Evolutionary conservation across 2,329 filamentous ascomycete species (phyloP), one percentile per base, ranked within the genome.

Genomic region (Penicillium crustosum): DNA sequence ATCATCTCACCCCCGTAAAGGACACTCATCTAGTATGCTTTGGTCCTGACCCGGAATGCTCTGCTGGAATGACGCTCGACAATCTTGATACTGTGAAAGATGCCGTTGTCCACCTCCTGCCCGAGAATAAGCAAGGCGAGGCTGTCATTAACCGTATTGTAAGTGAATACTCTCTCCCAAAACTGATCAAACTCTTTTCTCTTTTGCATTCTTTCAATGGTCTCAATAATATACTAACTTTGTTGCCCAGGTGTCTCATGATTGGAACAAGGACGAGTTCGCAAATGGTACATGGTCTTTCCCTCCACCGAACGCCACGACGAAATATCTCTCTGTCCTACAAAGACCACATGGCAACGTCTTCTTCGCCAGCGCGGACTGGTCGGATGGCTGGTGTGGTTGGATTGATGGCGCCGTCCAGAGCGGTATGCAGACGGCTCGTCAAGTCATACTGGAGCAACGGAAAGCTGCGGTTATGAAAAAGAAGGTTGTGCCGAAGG

Each of bases 361-460:
- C 7, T n/a, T 67, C 15, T 68, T 75, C 55, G 73, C 72, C 4
- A 70, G 61, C 49, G 67, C 68, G 8, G 73, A 75, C 53, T 75
- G 72, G 71, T 69, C 73, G 3, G 57, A 63, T 50, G 70, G 70
- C 1, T 75, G 72, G 72, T 62, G 72, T 42, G 69, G 67, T 1
- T 74, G 71, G 36, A 61, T 73, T n/a, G 72, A 75, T 51, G 73
- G 73, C 13, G 73, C 71, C 2, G 68, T 74, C 36, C 70, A 74
- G 53, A 58, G 64, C 23, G 71, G 72, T 7, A 53, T 61, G 41
- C 42, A 47, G 33, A 43, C 33, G 25, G 51, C 43, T 4, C 49
- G 9, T 15, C 27, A 47, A n/a, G 27, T 47, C 10, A 47, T 47
- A 7, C n/a, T 47, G 27, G 44, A 47, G 27, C 44, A 47, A 23